Percentiles rank a stretch among this genome's conserved stretches.
Conservation (phyloP, 768 basidiomycete species). For the Leccinum uliginosum region DNA sequence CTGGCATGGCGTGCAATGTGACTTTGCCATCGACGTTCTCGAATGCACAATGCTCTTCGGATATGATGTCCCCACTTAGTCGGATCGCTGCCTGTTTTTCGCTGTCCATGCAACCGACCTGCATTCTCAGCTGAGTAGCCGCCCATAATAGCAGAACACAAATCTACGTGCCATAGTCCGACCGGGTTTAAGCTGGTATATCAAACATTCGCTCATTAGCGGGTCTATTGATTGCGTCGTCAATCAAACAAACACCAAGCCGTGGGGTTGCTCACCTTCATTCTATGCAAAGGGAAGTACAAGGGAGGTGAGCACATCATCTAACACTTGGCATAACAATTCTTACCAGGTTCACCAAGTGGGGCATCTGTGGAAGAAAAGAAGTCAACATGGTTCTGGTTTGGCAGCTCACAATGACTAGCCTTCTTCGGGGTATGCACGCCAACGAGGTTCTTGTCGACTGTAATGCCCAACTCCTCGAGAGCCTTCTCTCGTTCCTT, state of each 20-base stretch:
- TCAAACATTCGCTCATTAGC: conserved; percentile 92
- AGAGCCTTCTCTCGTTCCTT: conserved; percentile 96
- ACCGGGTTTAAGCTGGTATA: conserved; percentile 88
- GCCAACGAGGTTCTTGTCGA: conserved; percentile 94
- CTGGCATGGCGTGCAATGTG: conserved; percentile 69
- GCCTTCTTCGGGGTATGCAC: conserved; percentile 98
- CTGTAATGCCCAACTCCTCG: conserved; percentile 95
- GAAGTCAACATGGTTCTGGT: conserved; percentile 9
- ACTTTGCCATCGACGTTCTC: conserved; percentile 86
- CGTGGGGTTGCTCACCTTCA: conserved; percentile 49
- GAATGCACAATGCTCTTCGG: conserved; percentile 89
- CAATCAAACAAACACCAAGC: conserved; percentile 1
- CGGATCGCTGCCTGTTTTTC: conserved; percentile 82
- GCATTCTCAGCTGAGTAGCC: conserved; percentile 12
- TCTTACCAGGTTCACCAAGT: conserved; percentile 88
- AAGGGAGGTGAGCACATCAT: conserved; percentile 11
- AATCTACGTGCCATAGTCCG: conserved; percentile 58
- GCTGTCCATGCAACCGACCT: conserved; percentile 89
- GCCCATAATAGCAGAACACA: not conserved
- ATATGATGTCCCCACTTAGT: conserved; percentile 87
- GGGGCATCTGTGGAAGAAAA: conserved; percentile 65
- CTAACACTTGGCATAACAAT: conserved; percentile 7
- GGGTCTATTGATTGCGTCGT: conserved; percentile 55
- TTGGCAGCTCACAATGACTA: conserved; percentile 4
- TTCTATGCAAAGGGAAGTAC: conserved; percentile 42